Evolutionary conservation across 495 filamentous ascomycete genomes (phyloP), one percentile per base, ranked within the genome.

Genomic region (Neurospora sp.): DNA sequence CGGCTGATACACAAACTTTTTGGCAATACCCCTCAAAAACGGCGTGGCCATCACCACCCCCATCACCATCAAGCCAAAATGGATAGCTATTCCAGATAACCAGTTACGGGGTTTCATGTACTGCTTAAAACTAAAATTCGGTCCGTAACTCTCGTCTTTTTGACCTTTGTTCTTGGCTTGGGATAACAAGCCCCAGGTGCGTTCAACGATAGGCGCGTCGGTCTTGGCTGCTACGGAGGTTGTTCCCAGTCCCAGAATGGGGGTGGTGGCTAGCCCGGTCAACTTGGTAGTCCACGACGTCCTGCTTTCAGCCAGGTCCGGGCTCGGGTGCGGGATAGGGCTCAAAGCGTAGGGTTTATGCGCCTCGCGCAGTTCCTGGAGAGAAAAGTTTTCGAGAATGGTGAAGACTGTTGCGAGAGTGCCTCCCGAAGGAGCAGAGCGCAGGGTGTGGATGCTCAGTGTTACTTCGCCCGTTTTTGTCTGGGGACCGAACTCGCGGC

Each of bases 141-240:
- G 86, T 0, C 94, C 94, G 80, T 96, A 96, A 61, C 86, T 81
- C 7, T 83, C 79, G 5, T 73, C 76, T 18, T 27, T 27, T 27
- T 27, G 27, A 0, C 27, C 27, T 27, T 53, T 53, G 73, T 35
- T 74, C 39, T 0, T 81, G 77, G n/a, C 82, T 81, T 5, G 86
- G 14, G 88, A 85, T 71, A 93, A 84, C 5, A 97, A 78, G 5
- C 91, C 92, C 90, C 93, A 96, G 46, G 87, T 89, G 70, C 94
- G 89, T 71, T 94, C 87, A 9, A 96, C 90, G 59, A 91, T 87
- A 31, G 89, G 86, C 8, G 86, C 81, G 74, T 97, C 92, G 0
- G 89, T 86, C 5, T 83, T 77, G 16, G 79, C 86, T 16, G 85
- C 85, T 3, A 91, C 77, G 22, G 86, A 91, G 12, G 86, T 90